Percentiles rank a stretch among this genome's conserved stretches.
phyloP scores from a whole-genome alignment of 306 rosid genomes.

The Corylus heterophylla region DNA sequence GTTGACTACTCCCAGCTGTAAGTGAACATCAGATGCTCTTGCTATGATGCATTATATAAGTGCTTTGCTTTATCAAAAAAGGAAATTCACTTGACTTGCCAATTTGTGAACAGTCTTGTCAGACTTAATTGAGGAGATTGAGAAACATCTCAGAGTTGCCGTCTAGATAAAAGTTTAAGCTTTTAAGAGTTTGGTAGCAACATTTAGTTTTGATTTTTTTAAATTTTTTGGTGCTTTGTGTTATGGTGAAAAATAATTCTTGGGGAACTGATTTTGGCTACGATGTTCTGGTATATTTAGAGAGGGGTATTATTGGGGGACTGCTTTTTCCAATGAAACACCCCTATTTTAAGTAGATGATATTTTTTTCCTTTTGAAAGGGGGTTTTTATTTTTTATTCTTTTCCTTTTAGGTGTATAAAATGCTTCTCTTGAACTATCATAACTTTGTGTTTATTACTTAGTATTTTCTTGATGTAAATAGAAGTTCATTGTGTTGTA shows the following conservation, averaged over 20 bases:
- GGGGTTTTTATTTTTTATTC: too few species aligned
- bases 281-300: background rate
- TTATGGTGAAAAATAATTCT: background rate
- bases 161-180: background rate
- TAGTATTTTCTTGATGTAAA: background rate
- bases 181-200: background rate
- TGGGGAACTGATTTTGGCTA: background rate
- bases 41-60: background rate
- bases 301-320: too few species aligned
- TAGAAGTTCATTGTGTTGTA: background rate
- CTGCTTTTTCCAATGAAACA: too few species aligned
- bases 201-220: background rate
- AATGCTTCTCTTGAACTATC: background rate
- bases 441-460: too few species aligned
- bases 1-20: constrained; percentile 61
- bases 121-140: background rate
- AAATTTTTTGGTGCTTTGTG: background rate
- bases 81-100: background rate
- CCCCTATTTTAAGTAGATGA: background rate
- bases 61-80: background rate
- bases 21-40: constrained; percentile 17
- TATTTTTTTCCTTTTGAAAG: background rate
- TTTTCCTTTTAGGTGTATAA: too few species aligned
- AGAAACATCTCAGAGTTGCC: background rate
- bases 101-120: background rate